These are phyloP conservation scores for Escallonia herrerae DNA, from an alignment of 129 eudicot genomes.

Conservation along the genomic window DNA sequence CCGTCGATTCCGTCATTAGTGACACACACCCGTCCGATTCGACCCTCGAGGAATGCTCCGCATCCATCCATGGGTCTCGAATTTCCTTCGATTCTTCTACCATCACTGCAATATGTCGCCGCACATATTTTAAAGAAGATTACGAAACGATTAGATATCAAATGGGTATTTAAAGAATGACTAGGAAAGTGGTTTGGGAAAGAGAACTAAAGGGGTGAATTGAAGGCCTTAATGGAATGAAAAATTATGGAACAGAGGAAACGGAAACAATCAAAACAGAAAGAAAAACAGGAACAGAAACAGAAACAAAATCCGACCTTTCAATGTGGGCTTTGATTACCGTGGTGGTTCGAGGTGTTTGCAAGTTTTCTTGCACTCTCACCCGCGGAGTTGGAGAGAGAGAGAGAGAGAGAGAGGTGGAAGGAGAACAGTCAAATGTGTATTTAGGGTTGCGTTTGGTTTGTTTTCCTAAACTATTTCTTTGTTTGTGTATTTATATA, in stretches of 20 bases:
- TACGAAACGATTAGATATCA: slow-evolving; percentile 10
- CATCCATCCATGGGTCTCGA: slow-evolving; percentile 22
- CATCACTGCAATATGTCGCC: slow-evolving; percentile 26
- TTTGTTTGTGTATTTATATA: no score
- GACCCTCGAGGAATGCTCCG: slow-evolving; percentile 19
- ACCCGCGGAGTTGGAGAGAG: no score
- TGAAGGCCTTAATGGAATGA: no score
- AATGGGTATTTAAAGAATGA: neutral
- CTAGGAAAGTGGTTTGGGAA: neutral
- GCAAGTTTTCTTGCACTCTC: slow-evolving; percentile 24
- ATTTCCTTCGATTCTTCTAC: slow-evolving; percentile 24
- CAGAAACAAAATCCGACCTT: no score
- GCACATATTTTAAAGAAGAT: neutral
- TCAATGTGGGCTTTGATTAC: no score
- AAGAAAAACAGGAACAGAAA: no score
- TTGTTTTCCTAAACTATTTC: no score
- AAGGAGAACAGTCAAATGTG: neutral
- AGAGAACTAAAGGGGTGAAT: neutral
- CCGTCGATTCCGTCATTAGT: slow-evolving; percentile 31
- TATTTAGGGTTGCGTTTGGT: neutral
- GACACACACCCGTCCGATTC: slow-evolving; percentile 25
- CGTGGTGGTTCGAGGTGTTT: neutral
- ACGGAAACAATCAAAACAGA: no score
- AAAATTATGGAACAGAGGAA: no score
- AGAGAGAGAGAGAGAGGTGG: slow-evolving; percentile 13